A percentile compares a stretch with the other conserved stretches of the same genome.
phyloP scores from a whole-genome alignment of 169 alveolate species.

The Cryptosporidium felis region DNA sequence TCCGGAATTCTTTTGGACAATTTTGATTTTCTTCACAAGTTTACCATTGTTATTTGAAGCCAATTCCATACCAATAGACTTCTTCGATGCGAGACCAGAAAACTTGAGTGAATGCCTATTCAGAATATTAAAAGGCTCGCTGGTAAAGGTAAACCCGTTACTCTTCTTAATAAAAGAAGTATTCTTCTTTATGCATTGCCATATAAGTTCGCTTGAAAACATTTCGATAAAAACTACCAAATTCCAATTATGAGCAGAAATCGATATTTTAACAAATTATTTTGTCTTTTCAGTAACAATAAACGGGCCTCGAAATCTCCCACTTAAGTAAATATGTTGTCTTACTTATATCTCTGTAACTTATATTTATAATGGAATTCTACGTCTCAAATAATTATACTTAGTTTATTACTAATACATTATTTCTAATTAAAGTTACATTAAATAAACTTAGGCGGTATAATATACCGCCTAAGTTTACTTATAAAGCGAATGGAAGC shows the following conservation, averaged over 20 bases:
- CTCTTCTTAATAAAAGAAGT: conserved; percentile 50
- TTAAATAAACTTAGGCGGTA: not conserved
- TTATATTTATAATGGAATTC: not conserved
- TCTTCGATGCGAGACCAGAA: conserved; percentile 60
- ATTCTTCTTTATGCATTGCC: conserved; percentile 52
- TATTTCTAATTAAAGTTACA: not conserved
- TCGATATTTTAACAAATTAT: not conserved
- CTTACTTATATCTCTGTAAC: not conserved
- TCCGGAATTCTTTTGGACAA: conserved; percentile 23
- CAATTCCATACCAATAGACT: conserved; percentile 30
- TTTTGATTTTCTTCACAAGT: conserved; percentile 23
- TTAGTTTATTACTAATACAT: not conserved
- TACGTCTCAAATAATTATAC: not conserved
- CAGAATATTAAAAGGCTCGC: conserved; percentile 46
- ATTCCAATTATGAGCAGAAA: not conserved
- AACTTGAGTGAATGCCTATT: conserved; percentile 19
- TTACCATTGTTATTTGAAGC: conserved; percentile 26
- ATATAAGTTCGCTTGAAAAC: conserved; percentile 50
- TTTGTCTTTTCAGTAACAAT: not conserved
- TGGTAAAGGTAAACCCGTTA: conserved; percentile 48
- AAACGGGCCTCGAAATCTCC: not conserved
- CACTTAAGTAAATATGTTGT: not conserved
- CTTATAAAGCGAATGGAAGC: conserved; percentile 16
- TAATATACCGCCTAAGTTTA: not conserved
- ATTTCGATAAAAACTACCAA: not conserved